Conservation (phyloP, 192 early-diverging fungal genomes). For the Chytriomyces sp. region DNA sequence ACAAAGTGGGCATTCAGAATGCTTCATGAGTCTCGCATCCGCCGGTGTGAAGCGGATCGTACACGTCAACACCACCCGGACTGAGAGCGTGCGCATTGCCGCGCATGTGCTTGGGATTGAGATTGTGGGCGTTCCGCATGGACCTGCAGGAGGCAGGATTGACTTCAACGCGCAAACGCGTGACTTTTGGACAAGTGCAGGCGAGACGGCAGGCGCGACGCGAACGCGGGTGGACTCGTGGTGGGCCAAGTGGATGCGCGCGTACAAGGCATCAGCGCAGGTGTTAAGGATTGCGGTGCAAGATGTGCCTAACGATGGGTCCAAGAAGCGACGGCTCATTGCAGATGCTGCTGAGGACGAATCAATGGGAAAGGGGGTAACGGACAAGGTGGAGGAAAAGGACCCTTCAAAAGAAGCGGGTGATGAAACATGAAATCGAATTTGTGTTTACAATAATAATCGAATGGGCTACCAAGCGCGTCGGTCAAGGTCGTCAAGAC, state of each 20-base stretch:
- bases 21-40: slow-evolving; percentile 2
- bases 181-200: neutral
- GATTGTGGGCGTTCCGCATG: neutral
- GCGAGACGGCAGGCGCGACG: slow-evolving; percentile 10
- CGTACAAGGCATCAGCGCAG: neutral
- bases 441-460: too few species aligned
- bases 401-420: too few species aligned
- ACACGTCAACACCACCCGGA: neutral
- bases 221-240: slow-evolving; percentile 8
- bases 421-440: too few species aligned
- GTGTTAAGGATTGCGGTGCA: too few species aligned
- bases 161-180: neutral
- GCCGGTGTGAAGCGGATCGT: slow-evolving; percentile 5
- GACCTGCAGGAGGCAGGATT: neutral
- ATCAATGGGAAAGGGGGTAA: too few species aligned
- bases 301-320: too few species aligned
- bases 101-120: slow-evolving; percentile 4
- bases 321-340: too few species aligned
- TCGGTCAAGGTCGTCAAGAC: too few species aligned
- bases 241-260: slow-evolving; percentile 5
- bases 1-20: too few species aligned
- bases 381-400: too few species aligned
- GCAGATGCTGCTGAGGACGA: too few species aligned
- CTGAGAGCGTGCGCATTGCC: neutral
- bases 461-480: too few species aligned